A percentile compares a stretch with the other conserved stretches of the same genome.
Evolutionary conservation across 495 filamentous ascomycete genomes (phyloP).

Genomic region (Collariella sp.): DNA sequence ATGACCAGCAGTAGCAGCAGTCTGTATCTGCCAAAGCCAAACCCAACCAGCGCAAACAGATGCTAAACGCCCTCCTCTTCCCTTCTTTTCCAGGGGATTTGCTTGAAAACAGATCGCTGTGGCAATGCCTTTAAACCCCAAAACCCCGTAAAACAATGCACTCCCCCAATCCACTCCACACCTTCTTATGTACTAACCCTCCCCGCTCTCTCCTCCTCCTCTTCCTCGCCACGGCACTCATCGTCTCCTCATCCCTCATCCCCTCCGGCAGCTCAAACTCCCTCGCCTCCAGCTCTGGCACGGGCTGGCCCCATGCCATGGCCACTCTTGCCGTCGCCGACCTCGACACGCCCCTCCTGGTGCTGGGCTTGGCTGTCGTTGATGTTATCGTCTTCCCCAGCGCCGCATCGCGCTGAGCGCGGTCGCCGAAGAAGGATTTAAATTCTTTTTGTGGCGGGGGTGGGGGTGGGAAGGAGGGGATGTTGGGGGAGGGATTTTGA

Average conservation of each 20-base stretch:
- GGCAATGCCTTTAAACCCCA: neutral
- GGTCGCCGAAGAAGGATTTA: conserved; percentile 74
- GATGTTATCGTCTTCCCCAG: conserved; percentile 39
- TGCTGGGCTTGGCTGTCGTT: conserved; percentile 12
- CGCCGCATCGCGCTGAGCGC: conserved; percentile 66
- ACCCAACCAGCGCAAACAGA: neutral
- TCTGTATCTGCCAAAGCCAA: too few species aligned
- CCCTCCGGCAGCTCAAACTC: conserved; percentile 72
- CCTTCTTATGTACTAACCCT: conserved; percentile 1
- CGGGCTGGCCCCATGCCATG: conserved; percentile 66
- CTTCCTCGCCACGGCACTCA: conserved; percentile 56
- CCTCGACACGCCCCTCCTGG: conserved; percentile 13
- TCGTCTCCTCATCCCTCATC: conserved; percentile 56
- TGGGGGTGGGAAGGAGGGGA: neutral
- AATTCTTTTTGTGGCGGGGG: conserved; percentile 54
- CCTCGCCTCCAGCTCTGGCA: conserved; percentile 59
- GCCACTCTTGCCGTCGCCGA: too few species aligned
- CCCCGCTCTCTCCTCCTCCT: conserved; percentile 27
- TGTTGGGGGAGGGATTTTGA: neutral
- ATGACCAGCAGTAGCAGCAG: neutral
- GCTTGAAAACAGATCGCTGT: neutral
- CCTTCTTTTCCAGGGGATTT: neutral
- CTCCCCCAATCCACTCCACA: too few species aligned
- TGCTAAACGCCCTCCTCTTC: neutral
- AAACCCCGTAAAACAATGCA: too few species aligned